Conservation (phyloP, 768 basidiomycete genomes). For the Lyophyllum semitale region DNA sequence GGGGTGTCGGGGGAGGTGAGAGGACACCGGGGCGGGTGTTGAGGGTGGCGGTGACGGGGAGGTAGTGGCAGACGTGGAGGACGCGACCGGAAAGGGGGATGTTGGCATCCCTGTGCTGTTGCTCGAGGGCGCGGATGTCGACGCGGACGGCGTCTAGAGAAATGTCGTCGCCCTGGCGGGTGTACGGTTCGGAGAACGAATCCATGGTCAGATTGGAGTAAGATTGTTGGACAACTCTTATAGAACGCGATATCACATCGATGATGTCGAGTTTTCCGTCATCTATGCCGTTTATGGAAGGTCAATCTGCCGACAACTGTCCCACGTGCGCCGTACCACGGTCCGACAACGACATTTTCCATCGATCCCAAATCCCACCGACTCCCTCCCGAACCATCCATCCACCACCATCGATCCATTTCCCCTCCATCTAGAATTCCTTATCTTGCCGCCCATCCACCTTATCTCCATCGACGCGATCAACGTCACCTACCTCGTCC, state of each 20-base stretch:
- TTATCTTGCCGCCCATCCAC: background rate
- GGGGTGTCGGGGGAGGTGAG: slow-evolving; percentile 81
- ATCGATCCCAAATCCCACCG: background rate
- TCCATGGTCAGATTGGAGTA: slow-evolving; percentile 45
- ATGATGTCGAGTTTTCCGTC: slow-evolving; percentile 15
- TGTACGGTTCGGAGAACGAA: slow-evolving; percentile 74
- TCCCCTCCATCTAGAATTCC: background rate
- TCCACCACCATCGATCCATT: background rate
- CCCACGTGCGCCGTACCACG: background rate
- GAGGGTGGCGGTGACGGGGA: slow-evolving; percentile 75
- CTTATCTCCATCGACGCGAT: too few species aligned
- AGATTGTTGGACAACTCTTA: background rate
- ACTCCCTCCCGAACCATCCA: background rate
- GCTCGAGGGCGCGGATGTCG: slow-evolving; percentile 73
- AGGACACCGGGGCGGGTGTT: slow-evolving; percentile 50
- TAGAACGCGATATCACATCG: background rate
- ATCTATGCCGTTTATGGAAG: slow-evolving; percentile 8
- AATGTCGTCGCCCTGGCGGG: slow-evolving; percentile 62
- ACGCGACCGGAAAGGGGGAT: slow-evolving; percentile 84
- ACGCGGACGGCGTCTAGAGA: slow-evolving; percentile 73
- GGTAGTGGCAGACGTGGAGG: slow-evolving; percentile 90
- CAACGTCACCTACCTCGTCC: background rate
- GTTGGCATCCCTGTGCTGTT: slow-evolving; percentile 66
- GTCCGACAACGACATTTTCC: background rate
- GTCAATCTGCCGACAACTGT: background rate